Evolutionary conservation across 495 filamentous ascomycete genomes (phyloP).

Genomic region (Penicillium diatomitis): DNA sequence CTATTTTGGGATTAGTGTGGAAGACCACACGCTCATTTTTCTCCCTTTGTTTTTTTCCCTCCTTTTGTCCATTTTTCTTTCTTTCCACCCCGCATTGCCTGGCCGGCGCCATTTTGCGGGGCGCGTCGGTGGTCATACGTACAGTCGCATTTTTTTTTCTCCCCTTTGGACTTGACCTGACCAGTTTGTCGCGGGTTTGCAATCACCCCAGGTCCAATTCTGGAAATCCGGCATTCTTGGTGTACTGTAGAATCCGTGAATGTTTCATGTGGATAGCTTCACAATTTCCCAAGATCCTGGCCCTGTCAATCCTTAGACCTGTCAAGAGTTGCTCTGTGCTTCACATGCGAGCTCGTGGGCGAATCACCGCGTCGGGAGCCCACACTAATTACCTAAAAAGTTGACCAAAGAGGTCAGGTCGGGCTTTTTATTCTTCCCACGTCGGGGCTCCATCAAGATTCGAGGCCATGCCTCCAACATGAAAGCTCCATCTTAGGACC

Average conservation of each 20-base stretch:
- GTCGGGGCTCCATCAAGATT: too few species aligned
- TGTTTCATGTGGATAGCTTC: too few species aligned
- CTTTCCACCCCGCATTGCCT: constrained; percentile 14
- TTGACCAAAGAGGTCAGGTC: background rate
- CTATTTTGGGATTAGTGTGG: constrained; percentile 1
- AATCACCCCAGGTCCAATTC: too few species aligned
- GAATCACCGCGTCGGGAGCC: constrained; percentile 19
- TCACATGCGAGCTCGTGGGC: constrained; percentile 5
- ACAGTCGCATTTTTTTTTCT: background rate
- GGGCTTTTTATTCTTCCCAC: too few species aligned
- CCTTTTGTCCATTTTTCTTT: background rate
- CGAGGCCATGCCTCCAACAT: too few species aligned
- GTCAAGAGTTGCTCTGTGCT: constrained; percentile 24
- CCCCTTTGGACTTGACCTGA: too few species aligned
- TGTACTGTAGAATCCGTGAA: background rate
- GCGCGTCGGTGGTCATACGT: background rate
- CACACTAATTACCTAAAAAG: constrained; percentile 34
- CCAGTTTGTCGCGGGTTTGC: too few species aligned
- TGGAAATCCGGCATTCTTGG: too few species aligned
- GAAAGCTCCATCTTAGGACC: too few species aligned
- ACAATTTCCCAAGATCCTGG: background rate
- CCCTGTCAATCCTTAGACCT: constrained; percentile 11
- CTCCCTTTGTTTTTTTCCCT: background rate
- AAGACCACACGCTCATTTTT: too few species aligned
- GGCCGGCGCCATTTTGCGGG: constrained; percentile 17